phyloP scores from a whole-genome alignment of 2,329 filamentous ascomycete species.

The Aspergillus clavatus region DNA sequence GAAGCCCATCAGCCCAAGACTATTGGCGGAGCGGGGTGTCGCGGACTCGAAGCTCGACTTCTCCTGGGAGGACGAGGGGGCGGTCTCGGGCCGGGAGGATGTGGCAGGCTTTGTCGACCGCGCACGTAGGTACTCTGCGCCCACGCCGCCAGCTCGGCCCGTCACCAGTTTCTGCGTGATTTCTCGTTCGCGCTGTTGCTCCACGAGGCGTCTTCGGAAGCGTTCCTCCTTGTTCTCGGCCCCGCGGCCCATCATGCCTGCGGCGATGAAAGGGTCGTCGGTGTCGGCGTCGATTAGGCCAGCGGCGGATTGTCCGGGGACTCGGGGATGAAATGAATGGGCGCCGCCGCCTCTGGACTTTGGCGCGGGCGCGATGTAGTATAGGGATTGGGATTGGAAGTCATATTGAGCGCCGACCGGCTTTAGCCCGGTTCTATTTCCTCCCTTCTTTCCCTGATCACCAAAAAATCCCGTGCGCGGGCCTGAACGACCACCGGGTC shows the following conservation, averaged over 20 bases:
- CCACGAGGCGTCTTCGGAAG: constrained; percentile 38
- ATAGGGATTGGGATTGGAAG: constrained; percentile 38
- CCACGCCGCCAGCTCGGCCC: constrained; percentile 31
- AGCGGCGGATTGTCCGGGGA: constrained; percentile 33
- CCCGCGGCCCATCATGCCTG: constrained; percentile 38
- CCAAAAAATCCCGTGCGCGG: constrained; percentile 42
- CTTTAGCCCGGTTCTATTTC: constrained; percentile 26
- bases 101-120: constrained; percentile 22
- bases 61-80: constrained; percentile 5
- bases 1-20: constrained; percentile 23
- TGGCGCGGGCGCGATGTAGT: constrained; percentile 40
- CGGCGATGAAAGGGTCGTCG: constrained; percentile 40
- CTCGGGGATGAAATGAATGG: constrained; percentile 19
- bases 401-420: constrained; percentile 38
- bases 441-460: constrained; percentile 17
- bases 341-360: constrained; percentile 16
- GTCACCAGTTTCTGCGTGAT: constrained; percentile 41
- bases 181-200: constrained; percentile 43
- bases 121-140: constrained; percentile 43
- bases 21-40: constrained; percentile 10
- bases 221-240: constrained; percentile 40
- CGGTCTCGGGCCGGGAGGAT: constrained; percentile 5
- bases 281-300: constrained; percentile 39
- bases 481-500: constrained; percentile 32
- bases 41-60: constrained; percentile 9